Conservation (phyloP, 1,139 yeast species). For the Suhomyces chickasaworum region DNA sequence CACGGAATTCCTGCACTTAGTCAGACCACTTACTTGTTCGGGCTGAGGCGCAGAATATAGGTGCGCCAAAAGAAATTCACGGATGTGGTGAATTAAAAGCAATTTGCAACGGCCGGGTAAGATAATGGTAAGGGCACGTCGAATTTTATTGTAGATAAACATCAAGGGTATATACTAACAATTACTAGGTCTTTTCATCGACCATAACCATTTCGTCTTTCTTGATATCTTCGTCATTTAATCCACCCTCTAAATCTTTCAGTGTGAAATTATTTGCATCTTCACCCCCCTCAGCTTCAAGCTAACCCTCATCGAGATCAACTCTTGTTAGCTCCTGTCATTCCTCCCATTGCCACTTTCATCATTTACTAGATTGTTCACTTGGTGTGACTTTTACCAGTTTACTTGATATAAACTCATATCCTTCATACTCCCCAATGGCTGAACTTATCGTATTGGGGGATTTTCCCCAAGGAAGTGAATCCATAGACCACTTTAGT, state of each 20-base stretch:
- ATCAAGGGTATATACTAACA: background rate
- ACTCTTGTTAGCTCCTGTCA: background rate
- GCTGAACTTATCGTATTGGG: constrained; percentile 15
- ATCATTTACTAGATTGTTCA: background rate
- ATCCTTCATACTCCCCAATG: constrained; percentile 7
- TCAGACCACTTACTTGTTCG: background rate
- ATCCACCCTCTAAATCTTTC: background rate
- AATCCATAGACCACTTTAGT: constrained; percentile 6
- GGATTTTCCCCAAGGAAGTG: constrained; percentile 5
- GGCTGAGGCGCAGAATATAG: constrained; percentile 5
- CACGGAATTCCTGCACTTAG: background rate
- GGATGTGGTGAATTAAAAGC: constrained; percentile 11
- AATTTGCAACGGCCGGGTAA: constrained; percentile 14
- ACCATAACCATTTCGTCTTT: background rate
- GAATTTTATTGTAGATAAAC: constrained; percentile 3
- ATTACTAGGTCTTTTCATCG: background rate
- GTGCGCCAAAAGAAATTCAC: constrained; percentile 11
- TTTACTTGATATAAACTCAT: background rate
- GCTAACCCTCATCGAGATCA: background rate
- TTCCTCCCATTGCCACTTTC: constrained; percentile 3
- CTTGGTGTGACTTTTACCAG: background rate
- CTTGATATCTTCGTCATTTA: background rate
- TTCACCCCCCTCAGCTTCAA: background rate
- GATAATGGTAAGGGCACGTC: constrained; percentile 10
- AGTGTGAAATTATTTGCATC: background rate